Evolutionary conservation across 441 rosid species (phyloP).

Genomic region (Biscutella auriculata): DNA sequence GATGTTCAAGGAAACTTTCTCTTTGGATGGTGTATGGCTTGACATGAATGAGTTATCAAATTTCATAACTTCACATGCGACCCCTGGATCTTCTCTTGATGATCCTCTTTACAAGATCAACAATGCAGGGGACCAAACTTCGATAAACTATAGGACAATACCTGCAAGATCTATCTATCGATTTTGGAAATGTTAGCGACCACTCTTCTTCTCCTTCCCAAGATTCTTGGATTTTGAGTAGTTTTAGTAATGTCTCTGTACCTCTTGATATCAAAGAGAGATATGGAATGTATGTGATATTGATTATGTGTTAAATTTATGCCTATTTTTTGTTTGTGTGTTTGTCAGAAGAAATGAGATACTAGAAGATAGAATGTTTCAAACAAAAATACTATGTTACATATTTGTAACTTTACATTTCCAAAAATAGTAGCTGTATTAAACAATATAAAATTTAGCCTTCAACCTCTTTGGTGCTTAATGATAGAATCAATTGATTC

Average conservation of each 20-base stretch:
- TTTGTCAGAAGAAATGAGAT: not conserved
- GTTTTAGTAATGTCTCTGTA: not conserved
- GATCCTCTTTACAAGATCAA: slow-evolving; percentile 70
- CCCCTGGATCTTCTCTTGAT: slow-evolving; percentile 41
- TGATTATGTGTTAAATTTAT: not conserved
- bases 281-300: not conserved
- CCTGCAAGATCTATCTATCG: slow-evolving; percentile 51
- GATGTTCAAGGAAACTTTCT: slow-evolving; percentile 35
- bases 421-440: too few species aligned
- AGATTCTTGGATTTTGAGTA: slow-evolving; percentile 43
- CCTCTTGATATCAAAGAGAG: not conserved
- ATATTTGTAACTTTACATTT: too few species aligned
- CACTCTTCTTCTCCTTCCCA: slow-evolving; percentile 68
- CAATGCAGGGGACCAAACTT: slow-evolving; percentile 24
- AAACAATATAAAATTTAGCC: too few species aligned
- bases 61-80: slow-evolving; percentile 40
- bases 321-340: not conserved
- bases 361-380: not conserved
- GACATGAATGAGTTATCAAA: slow-evolving; percentile 81
- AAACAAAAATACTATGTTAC: too few species aligned
- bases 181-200: slow-evolving; percentile 46
- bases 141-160: slow-evolving; percentile 31
- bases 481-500: too few species aligned
- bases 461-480: too few species aligned
- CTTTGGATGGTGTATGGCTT: slow-evolving; percentile 64